Evolutionary conservation across 2,329 filamentous ascomycete genomes (phyloP), one percentile per base, ranked within the genome.

Genomic region (Paecilomyces formosus): DNA sequence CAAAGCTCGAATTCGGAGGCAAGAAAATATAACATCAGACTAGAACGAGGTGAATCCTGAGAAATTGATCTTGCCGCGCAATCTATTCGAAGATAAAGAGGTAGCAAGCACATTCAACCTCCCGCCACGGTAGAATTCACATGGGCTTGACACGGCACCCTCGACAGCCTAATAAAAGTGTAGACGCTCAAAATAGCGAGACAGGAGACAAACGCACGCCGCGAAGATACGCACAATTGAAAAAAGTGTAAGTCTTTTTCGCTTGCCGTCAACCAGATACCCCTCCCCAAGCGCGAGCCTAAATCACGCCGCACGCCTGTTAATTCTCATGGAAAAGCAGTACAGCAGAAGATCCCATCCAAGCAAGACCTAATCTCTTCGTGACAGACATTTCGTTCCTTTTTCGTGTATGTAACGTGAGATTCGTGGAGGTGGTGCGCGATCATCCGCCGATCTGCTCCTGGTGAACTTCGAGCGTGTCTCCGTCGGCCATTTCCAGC

Each of bases 401-500:
- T n/a, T 18, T n/a, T 45, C 35, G 13, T 45, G 35, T 45, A 39
- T 18, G 13, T 45, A 18, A 45, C 35, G 35, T 45, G 35, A 45
- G 35, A 45, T 45, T 45, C n/a, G 15, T 18, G 13, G n/a, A 18
- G 28, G 12, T 15, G 15, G 26, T 21, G 30, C 49, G 15, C 28
- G 3, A 57, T 66, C 58, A 74, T 18, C 92, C 93, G 61, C 94
- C 94, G 62, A 97, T 94, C 79, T 99, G 94, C 75, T 99, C 94
- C 75, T 97, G 94, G 74, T 97, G 93, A 26, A 99, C 94, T 72
- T 99, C 94, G 26, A 99, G 86, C 0, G 90, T 95, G 70, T 99
- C 94, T 35, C 94, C 93, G 67, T 99, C 94, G 64, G 86, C 81
- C 94, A 99, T 99, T 62, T 97, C 94, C 57, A 97, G 88, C 94